Evolutionary conservation across 2,329 filamentous ascomycete species (phyloP).

Genomic region (Raffaelea arxii): DNA sequence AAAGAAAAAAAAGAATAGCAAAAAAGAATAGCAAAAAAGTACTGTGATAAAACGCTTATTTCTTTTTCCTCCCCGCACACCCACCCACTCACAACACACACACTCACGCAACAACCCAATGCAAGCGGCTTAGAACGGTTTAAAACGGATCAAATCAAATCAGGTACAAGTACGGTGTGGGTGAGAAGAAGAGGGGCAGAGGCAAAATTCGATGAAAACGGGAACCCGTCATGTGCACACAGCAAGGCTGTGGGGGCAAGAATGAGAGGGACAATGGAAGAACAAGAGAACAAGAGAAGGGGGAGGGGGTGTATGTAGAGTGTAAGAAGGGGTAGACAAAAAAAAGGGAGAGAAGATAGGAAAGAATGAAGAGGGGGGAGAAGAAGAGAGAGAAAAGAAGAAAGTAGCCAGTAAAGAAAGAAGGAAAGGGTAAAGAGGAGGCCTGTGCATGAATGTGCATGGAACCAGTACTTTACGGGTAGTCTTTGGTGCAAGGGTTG

Average conservation of each 20-base stretch:
- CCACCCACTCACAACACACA: neutral
- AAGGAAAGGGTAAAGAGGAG: neutral
- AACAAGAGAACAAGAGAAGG: too few relatives aligned
- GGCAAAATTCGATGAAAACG: neutral
- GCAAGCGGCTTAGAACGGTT: neutral
- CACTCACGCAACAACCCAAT: neutral
- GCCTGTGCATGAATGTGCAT: neutral
- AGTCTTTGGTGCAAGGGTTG: too few relatives aligned
- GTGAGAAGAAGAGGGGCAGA: neutral
- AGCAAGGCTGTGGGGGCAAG: neutral
- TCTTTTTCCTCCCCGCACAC: neutral
- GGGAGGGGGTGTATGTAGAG: too few relatives aligned
- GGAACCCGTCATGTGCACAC: neutral
- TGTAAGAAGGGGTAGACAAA: neutral
- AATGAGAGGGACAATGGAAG: neutral
- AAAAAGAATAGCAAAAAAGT: too few relatives aligned
- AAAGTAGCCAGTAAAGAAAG: conserved; percentile 1
- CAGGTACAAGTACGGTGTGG: too few relatives aligned
- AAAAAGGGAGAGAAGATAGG: conserved; percentile 3
- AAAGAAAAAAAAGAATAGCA: conserved; percentile 2
- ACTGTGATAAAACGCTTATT: too few relatives aligned
- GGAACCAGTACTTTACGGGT: neutral
- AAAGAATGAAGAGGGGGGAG: conserved; percentile 2
- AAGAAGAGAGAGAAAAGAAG: neutral
- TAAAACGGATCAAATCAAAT: neutral